phyloP scores from a whole-genome alignment of 345 rosid genomes.

The Aquilaria malaccensis region DNA sequence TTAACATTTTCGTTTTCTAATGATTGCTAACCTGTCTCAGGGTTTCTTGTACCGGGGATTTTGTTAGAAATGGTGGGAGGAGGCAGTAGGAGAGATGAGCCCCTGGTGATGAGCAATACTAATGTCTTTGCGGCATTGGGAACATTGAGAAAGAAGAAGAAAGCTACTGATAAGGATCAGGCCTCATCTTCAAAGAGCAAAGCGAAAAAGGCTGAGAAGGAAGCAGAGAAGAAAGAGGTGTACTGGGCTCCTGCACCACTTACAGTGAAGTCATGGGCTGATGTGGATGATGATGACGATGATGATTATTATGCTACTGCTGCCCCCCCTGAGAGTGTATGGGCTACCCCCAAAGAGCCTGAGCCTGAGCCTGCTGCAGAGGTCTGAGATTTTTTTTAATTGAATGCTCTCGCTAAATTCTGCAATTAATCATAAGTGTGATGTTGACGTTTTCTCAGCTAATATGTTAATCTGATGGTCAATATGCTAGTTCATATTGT shows the following conservation, averaged over 20 bases:
- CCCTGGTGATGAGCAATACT: conserved; percentile 33
- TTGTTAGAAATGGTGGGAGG: conserved; percentile 32
- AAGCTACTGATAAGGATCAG: conserved; percentile 23
- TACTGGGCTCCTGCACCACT: conserved; percentile 41
- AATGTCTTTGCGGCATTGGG: conserved; percentile 50
- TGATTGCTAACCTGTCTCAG: too few relatives aligned
- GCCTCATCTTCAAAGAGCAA: conserved; percentile 18
- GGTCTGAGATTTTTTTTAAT: conserved; percentile 3
- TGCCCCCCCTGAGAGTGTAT: conserved; percentile 20
- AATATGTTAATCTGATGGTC: too few relatives aligned
- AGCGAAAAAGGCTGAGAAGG: conserved; percentile 15
- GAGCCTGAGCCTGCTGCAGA: conserved; percentile 23
- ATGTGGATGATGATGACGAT: conserved; percentile 42
- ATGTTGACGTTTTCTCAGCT: too few relatives aligned
- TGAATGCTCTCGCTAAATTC: too few relatives aligned
- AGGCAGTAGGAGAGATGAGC: conserved; percentile 25
- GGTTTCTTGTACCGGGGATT: neutral
- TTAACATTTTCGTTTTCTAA: too few relatives aligned
- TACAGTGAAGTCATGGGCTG: conserved; percentile 37
- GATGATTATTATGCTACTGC: conserved; percentile 37
- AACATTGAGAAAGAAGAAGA: conserved; percentile 48
- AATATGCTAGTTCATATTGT: too few relatives aligned
- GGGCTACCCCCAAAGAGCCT: conserved; percentile 22
- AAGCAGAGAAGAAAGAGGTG: conserved; percentile 25
- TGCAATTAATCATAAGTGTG: too few relatives aligned